Conservation (phyloP, 2,329 filamentous ascomycete species). For the Penicillium sp. region DNA sequence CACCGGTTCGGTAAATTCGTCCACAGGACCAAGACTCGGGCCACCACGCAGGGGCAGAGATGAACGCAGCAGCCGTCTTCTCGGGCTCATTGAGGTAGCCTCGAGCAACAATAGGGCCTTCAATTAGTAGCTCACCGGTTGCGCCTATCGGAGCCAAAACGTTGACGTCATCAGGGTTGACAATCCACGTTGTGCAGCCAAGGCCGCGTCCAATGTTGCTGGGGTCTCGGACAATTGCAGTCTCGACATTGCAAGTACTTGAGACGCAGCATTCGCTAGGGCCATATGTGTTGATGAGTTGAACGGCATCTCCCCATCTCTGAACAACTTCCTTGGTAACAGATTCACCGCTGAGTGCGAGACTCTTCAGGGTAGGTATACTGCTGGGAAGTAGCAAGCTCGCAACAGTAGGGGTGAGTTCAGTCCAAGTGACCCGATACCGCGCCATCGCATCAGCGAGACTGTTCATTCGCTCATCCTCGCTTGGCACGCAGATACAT, state of each 20-base stretch:
- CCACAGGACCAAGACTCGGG: constrained; percentile 5
- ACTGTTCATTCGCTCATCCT: constrained; percentile 10
- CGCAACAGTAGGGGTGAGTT: constrained; percentile 24
- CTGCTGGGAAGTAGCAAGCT: constrained; percentile 15
- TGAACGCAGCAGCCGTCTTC: constrained; percentile 14
- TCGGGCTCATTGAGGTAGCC: constrained; percentile 21
- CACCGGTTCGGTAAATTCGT: constrained; percentile 21
- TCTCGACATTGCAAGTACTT: constrained; percentile 19
- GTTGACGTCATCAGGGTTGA: constrained; percentile 15
- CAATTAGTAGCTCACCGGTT: constrained; percentile 25
- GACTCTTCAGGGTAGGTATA: constrained; percentile 16
- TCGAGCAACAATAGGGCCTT: constrained; percentile 23
- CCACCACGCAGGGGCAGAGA: constrained; percentile 12
- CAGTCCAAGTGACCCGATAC: not conserved
- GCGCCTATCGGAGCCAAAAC: constrained; percentile 23
- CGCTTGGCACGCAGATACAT: constrained; percentile 24
- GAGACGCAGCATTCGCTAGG: constrained; percentile 24
- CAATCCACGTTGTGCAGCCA: constrained; percentile 26
- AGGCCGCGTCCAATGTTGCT: constrained; percentile 14
- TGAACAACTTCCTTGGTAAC: constrained; percentile 17
- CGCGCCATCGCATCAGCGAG: constrained; percentile 13
- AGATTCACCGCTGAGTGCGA: constrained; percentile 25
- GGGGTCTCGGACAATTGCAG: constrained; percentile 3
- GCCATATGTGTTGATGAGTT: constrained; percentile 24
- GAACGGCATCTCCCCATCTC: constrained; percentile 12